Percentiles rank a stretch among this genome's conserved stretches.
phyloP scores from a whole-genome alignment of 805 yeast genomes.

The Starmerella tilneyi region DNA sequence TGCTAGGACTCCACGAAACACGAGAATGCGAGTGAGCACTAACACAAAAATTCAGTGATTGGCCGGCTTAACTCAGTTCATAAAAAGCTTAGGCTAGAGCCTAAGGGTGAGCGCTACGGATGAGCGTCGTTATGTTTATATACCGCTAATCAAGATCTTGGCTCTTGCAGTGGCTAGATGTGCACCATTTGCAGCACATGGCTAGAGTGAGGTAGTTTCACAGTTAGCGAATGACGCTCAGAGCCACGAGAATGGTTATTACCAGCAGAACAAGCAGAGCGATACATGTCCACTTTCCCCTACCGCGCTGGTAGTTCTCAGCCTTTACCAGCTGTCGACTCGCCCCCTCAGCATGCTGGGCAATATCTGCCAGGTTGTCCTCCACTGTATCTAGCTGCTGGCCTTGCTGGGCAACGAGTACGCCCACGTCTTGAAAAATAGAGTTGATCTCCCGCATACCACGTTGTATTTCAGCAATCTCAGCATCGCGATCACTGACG shows the following conservation, averaged over 20 bases:
- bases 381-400: slow-evolving; percentile 75
- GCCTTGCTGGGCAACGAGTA: slow-evolving; percentile 74
- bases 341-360: slow-evolving; percentile 59
- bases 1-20: too few relatives aligned
- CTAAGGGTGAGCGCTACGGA: too few relatives aligned
- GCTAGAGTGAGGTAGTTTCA: too few relatives aligned
- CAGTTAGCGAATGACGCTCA: slow-evolving; percentile 16
- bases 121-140: too few relatives aligned
- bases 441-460: slow-evolving; percentile 80
- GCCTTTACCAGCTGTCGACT: slow-evolving; percentile 62
- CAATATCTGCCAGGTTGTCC: slow-evolving; percentile 57
- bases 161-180: too few relatives aligned
- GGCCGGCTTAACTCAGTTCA: too few relatives aligned
- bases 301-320: slow-evolving; percentile 57
- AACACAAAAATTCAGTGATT: too few relatives aligned
- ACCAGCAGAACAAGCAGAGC: slow-evolving; percentile 51
- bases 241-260: slow-evolving; percentile 42
- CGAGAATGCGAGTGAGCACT: too few relatives aligned
- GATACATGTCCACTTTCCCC: slow-evolving; percentile 66
- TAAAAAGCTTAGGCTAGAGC: too few relatives aligned
- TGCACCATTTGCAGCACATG: too few relatives aligned
- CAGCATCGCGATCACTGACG: slow-evolving; percentile 63
- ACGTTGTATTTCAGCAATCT: slow-evolving; percentile 58
- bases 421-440: slow-evolving; percentile 71
- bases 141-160: too few relatives aligned